Evolutionary conservation across 805 yeast species (phyloP).

Genomic region (Candida germanica): DNA sequence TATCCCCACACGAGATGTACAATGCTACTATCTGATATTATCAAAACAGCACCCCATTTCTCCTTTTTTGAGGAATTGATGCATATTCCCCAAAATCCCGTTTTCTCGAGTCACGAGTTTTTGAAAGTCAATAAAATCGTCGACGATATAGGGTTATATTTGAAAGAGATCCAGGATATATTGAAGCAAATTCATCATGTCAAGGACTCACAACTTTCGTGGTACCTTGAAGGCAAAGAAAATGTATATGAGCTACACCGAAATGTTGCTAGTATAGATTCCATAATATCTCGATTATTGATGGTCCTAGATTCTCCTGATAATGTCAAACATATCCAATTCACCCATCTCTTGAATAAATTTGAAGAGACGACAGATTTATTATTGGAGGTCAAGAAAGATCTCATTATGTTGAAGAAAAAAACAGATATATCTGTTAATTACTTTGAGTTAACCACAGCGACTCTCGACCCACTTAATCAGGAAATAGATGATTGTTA

Average conservation of each 20-base stretch:
- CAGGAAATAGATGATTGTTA: slow-evolving; percentile 26
- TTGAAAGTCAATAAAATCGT: slow-evolving; percentile 25
- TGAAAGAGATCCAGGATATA: slow-evolving; percentile 18
- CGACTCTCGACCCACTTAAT: slow-evolving; percentile 21
- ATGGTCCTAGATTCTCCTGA: slow-evolving; percentile 15
- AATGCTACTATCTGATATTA: slow-evolving; percentile 16
- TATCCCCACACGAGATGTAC: no score
- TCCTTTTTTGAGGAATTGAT: slow-evolving; percentile 22
- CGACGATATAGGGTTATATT: slow-evolving; percentile 25
- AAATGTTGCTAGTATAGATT: slow-evolving; percentile 23
- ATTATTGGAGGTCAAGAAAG: slow-evolving; percentile 24
- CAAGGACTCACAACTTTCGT: slow-evolving; percentile 5
- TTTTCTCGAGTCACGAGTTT: slow-evolving; percentile 21
- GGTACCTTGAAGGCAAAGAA: slow-evolving; percentile 26
- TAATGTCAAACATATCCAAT: slow-evolving; percentile 7
- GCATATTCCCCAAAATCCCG: slow-evolving; percentile 15
- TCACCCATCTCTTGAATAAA: slow-evolving; percentile 19
- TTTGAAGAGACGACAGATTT: slow-evolving; percentile 26
- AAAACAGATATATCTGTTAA: slow-evolving; percentile 26
- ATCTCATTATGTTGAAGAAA: slow-evolving; percentile 18
- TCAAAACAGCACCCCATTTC: slow-evolving; percentile 18
- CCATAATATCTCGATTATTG: slow-evolving; percentile 21
- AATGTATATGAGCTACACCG: slow-evolving; percentile 16
- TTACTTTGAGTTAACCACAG: slow-evolving; percentile 25
- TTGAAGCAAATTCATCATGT: slow-evolving; percentile 10